Percentiles rank a stretch among this genome's conserved stretches.
Evolutionary conservation across 768 basidiomycete genomes (phyloP).

Genomic region (Thelephora ganbajun): DNA sequence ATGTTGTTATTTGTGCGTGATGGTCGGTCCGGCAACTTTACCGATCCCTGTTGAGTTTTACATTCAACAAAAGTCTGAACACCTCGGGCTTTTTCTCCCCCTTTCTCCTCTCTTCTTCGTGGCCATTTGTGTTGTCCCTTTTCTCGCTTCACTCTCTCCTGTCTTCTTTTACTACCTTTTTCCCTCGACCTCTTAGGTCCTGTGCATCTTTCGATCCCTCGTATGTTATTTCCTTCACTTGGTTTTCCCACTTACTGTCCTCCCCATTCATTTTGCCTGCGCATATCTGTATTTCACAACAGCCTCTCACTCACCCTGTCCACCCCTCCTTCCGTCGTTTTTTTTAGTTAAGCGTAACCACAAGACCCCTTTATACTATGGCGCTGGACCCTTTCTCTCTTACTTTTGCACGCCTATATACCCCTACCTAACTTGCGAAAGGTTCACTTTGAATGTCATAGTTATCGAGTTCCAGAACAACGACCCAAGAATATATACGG

Average conservation of each 20-base stretch:
- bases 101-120: slow-evolving; percentile 6
- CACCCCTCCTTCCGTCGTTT: not conserved
- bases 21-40: not conserved
- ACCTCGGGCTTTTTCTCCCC: too few species aligned
- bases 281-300: slow-evolving; percentile 12
- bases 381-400: not conserved
- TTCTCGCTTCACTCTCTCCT: not conserved
- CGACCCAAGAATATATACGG: slow-evolving; percentile 9
- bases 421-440: not conserved
- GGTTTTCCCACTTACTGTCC: slow-evolving; percentile 4
- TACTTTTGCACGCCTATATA: not conserved
- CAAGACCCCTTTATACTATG: not conserved
- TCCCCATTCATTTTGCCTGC: slow-evolving; percentile 2
- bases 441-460: too few species aligned
- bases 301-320: slow-evolving; percentile 6
- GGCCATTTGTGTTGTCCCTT: not conserved
- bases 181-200: not conserved
- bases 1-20: not conserved
- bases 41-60: too few species aligned
- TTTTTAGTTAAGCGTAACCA: not conserved
- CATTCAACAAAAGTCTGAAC: too few species aligned
- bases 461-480: not conserved
- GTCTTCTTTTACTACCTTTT: not conserved
- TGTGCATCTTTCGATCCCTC: slow-evolving; percentile 2
- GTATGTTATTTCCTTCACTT: slow-evolving; percentile 3